phyloP scores from a whole-genome alignment of 805 yeast genomes.

The Suhomyces vadensis region DNA sequence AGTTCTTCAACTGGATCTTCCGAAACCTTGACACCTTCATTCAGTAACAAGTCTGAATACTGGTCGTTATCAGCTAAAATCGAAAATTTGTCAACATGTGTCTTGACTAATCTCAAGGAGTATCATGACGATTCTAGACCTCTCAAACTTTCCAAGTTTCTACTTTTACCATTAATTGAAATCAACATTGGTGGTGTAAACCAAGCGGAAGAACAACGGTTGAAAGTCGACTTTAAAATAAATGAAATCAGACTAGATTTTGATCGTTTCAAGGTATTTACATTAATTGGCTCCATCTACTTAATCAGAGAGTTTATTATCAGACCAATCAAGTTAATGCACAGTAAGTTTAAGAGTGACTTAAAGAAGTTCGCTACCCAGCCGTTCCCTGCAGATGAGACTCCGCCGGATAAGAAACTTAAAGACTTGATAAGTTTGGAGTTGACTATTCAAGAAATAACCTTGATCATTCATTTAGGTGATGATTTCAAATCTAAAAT shows the following conservation, averaged over 20 bases:
- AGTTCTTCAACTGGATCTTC: conserved; percentile 24
- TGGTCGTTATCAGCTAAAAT: conserved; percentile 25
- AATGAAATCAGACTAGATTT: conserved; percentile 20
- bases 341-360: conserved; percentile 24
- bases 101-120: conserved; percentile 15
- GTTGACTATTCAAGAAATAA: conserved; percentile 16
- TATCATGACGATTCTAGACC: conserved; percentile 1
- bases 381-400: not conserved
- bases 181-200: conserved; percentile 12
- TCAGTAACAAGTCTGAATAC: conserved; percentile 11
- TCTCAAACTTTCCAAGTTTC: conserved; percentile 15
- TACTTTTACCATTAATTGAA: conserved; percentile 24
- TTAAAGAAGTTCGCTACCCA: conserved; percentile 12
- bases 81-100: conserved; percentile 17
- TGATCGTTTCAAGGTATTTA: conserved; percentile 34
- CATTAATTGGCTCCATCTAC: conserved; percentile 34
- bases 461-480: conserved; percentile 40
- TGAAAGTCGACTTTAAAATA: conserved; percentile 16
- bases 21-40: conserved; percentile 26
- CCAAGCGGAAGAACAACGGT: conserved; percentile 8
- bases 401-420: not conserved
- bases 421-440: conserved; percentile 15
- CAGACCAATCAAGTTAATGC: conserved; percentile 28
- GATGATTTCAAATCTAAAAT: conserved; percentile 50
- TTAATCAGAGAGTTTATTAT: conserved; percentile 31